Conservation (phyloP, 2,329 filamentous ascomycete genomes). For the Orbilia oligospora region DNA sequence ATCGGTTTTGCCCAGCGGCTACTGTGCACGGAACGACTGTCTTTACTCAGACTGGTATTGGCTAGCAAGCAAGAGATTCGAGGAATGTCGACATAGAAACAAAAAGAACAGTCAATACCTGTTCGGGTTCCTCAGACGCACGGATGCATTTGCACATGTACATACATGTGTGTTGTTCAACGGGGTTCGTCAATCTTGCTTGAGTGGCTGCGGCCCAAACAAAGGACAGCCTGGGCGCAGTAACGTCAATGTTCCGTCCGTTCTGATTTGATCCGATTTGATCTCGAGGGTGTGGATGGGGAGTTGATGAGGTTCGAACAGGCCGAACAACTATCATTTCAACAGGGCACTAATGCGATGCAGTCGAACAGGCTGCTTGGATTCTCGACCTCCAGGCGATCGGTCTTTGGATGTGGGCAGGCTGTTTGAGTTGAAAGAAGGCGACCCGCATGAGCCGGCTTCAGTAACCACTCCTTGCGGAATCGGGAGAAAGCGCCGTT, state of each 20-base stretch:
- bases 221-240: conserved; percentile 20
- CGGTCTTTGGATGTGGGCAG: conserved; percentile 36
- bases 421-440: conserved; percentile 59
- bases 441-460: conserved; percentile 61
- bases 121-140: conserved; percentile 24
- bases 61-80: conserved; percentile 20
- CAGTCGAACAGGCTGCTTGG: conserved; percentile 22
- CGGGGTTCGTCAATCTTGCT: conserved; percentile 24
- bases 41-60: conserved; percentile 13
- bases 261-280: background rate
- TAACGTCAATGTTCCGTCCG: conserved; percentile 14
- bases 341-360: conserved; percentile 51
- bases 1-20: conserved; percentile 2
- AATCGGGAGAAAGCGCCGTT: conserved; percentile 61
- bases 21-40: conserved; percentile 4
- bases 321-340: conserved; percentile 9
- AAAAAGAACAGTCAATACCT: conserved; percentile 17
- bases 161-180: conserved; percentile 47
- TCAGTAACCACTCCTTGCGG: conserved; percentile 60
- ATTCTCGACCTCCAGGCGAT: conserved; percentile 8
- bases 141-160: conserved; percentile 25
- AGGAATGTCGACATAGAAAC: conserved; percentile 24
- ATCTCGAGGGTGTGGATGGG: conserved; percentile 18
- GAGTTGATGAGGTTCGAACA: conserved; percentile 26
- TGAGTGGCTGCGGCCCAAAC: conserved; percentile 8